Percentiles rank a stretch among this genome's conserved stretches.
phyloP scores from a whole-genome alignment of 768 basidiomycete genomes.

The Lentinula edodes region DNA sequence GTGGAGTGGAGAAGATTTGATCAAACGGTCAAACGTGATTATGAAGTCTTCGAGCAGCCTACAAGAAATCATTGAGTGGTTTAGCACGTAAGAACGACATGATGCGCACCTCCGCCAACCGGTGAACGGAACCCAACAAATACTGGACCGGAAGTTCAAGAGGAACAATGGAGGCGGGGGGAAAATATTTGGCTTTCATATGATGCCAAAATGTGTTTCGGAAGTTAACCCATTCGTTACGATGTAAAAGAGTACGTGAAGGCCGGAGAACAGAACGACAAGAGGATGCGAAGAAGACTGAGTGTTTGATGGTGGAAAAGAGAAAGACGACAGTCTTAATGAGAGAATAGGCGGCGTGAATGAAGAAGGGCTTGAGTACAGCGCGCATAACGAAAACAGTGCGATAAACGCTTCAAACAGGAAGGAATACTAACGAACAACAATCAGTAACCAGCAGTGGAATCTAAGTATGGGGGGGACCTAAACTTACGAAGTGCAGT shows the following conservation, averaged over 20 bases:
- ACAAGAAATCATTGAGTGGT: constrained; percentile 1
- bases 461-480: too few relatives aligned
- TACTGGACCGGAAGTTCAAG: constrained; percentile 71
- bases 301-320: constrained; percentile 87
- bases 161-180: constrained; percentile 23
- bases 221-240: constrained; percentile 60
- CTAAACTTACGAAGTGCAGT: too few relatives aligned
- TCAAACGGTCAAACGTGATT: constrained; percentile 24
- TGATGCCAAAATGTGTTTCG: constrained; percentile 47
- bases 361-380: too few relatives aligned
- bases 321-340: too few relatives aligned
- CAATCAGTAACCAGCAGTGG: too few relatives aligned
- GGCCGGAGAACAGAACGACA: constrained; percentile 40
- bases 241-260: constrained; percentile 46
- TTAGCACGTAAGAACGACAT: not conserved
- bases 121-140: constrained; percentile 33
- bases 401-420: too few relatives aligned
- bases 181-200: constrained; percentile 19
- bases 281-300: constrained; percentile 65
- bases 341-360: too few relatives aligned
- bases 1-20: constrained; percentile 28
- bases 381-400: too few relatives aligned
- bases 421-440: too few relatives aligned
- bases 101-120: not conserved
- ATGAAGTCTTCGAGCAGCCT: constrained; percentile 43